Evolutionary conservation across 164 flowering plant genomes (phyloP).

Genomic region (Umbellularia californica): DNA sequence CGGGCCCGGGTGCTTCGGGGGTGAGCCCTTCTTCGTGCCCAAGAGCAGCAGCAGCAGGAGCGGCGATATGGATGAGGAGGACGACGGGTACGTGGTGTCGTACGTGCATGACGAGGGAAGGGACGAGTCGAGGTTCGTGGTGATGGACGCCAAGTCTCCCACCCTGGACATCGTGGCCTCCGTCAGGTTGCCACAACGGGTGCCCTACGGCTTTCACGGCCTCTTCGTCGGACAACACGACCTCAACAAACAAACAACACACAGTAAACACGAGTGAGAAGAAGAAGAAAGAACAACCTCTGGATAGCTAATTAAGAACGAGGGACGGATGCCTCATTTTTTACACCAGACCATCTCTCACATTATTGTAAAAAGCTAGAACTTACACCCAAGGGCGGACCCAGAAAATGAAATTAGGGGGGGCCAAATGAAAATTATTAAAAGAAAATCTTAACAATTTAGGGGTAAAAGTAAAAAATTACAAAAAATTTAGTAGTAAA

Average conservation of each 20-base stretch:
- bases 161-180: constrained; percentile 59
- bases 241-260: constrained; percentile 22
- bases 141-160: constrained; percentile 82
- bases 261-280: too few species aligned
- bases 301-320: too few species aligned
- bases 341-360: too few species aligned
- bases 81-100: constrained; percentile 64
- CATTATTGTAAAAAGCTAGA: too few species aligned
- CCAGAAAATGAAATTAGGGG: too few species aligned
- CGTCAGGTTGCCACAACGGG: constrained; percentile 64
- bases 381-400: too few species aligned
- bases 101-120: constrained; percentile 50
- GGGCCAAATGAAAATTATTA: too few species aligned
- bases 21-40: constrained; percentile 72
- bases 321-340: too few species aligned
- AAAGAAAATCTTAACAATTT: too few species aligned
- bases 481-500: too few species aligned
- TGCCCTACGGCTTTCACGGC: constrained; percentile 90
- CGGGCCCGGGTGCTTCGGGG: constrained; percentile 62
- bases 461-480: too few species aligned
- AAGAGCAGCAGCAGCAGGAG: constrained; percentile 24
- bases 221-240: constrained; percentile 55
- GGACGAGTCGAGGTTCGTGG: constrained; percentile 62
- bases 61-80: constrained; percentile 33
- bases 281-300: too few species aligned